Percentiles rank a stretch among this genome's conserved stretches.
These are phyloP conservation scores for Ogataea allantospora DNA, from an alignment of 805 yeast genomes.

Conservation along the genomic window DNA sequence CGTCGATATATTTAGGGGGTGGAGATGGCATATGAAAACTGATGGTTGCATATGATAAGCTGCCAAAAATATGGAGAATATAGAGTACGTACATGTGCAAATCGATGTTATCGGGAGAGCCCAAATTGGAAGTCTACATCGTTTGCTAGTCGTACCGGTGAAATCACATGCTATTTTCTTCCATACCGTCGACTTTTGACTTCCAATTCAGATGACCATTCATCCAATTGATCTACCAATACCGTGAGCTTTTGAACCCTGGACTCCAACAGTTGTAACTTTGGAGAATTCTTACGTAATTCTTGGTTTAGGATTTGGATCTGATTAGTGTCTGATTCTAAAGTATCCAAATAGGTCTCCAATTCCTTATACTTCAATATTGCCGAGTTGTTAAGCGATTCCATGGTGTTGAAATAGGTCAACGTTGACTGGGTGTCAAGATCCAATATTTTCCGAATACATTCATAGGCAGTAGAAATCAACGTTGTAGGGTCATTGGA, in stretches of 20 bases:
- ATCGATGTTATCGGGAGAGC: too few relatives aligned
- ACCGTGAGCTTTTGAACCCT: conserved; percentile 41
- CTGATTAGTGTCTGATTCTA: conserved; percentile 16
- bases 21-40: conserved; percentile 10
- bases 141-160: too few relatives aligned
- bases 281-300: conserved; percentile 7
- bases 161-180: conserved; percentile 7
- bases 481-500: conserved; percentile 26
- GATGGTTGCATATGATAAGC: not conserved
- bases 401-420: conserved; percentile 46
- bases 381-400: conserved; percentile 57
- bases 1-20: conserved; percentile 9
- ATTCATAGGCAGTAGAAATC: conserved; percentile 29
- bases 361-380: conserved; percentile 49
- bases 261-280: conserved; percentile 33
- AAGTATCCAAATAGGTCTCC: conserved; percentile 39
- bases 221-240: conserved; percentile 56
- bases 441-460: conserved; percentile 34
- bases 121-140: too few relatives aligned
- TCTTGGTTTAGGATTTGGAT: conserved; percentile 10
- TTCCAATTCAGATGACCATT: conserved; percentile 57
- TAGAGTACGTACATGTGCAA: not conserved
- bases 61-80: not conserved
- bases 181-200: conserved; percentile 34
- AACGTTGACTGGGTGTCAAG: conserved; percentile 37